phyloP scores from a whole-genome alignment of 176 grass and related monocot species.

The Carex pumila region DNA sequence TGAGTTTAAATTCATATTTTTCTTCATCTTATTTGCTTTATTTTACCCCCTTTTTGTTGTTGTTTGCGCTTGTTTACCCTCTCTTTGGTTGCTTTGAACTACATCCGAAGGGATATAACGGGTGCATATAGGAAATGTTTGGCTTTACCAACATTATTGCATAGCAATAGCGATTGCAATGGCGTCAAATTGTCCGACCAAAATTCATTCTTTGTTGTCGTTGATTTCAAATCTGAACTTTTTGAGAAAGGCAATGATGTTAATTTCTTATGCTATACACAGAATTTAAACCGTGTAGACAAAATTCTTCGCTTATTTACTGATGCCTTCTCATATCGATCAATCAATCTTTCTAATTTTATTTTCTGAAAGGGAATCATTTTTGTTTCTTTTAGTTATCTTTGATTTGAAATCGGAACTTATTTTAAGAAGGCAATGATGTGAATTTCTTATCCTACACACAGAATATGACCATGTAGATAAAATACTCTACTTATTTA shows the following conservation, averaged over 20 bases:
- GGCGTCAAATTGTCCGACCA: slow-evolving; percentile 88
- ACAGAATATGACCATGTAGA: slow-evolving; percentile 42
- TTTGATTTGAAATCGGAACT: not conserved
- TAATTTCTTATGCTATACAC: slow-evolving; percentile 45
- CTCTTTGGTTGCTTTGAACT: slow-evolving; percentile 15
- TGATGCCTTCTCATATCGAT: slow-evolving; percentile 29
- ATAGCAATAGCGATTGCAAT: slow-evolving; percentile 43
- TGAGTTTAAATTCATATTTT: slow-evolving; percentile 14
- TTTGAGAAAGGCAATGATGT: slow-evolving; percentile 31
- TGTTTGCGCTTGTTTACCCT: slow-evolving; percentile 24
- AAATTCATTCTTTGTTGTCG: slow-evolving; percentile 7
- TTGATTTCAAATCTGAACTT: not conserved
- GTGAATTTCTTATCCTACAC: slow-evolving; percentile 46
- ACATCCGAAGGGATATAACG: slow-evolving; percentile 24
- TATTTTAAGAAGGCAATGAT: slow-evolving; percentile 25
- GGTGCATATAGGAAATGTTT: slow-evolving; percentile 51
- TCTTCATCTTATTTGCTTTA: too few species aligned
- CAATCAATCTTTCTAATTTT: too few species aligned
- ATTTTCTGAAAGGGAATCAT: not conserved
- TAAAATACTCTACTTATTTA: slow-evolving; percentile 54
- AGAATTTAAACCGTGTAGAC: slow-evolving; percentile 38
- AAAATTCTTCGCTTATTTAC: slow-evolving; percentile 57
- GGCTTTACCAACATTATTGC: slow-evolving; percentile 84
- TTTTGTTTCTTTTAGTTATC: not conserved
- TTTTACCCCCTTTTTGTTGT: not conserved